Evolutionary conservation across 495 filamentous ascomycete species (phyloP).

Genomic region (Neurospora sp.): DNA sequence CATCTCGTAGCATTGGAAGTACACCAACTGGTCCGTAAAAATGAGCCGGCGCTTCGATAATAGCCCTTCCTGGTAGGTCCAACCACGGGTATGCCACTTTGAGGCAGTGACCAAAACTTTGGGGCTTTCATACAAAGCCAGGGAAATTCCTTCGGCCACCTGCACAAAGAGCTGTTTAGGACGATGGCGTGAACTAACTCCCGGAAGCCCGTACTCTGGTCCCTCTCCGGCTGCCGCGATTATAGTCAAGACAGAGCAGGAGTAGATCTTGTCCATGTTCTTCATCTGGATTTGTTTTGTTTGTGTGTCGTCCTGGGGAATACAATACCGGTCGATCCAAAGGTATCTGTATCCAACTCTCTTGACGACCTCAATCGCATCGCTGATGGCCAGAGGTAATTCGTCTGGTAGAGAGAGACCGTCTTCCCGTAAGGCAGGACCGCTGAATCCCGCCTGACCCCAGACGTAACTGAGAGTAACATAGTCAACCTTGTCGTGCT

Average conservation of each 20-base stretch:
- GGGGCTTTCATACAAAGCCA: neutral
- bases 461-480: neutral
- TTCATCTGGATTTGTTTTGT: conserved; percentile 14
- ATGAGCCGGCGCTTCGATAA: conserved; percentile 18
- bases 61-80: conserved; percentile 35
- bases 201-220: conserved; percentile 15
- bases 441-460: neutral
- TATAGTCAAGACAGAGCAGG: conserved; percentile 9
- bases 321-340: conserved; percentile 19
- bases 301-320: conserved; percentile 6
- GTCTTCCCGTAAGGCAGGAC: neutral
- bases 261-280: conserved; percentile 19
- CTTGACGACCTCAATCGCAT: neutral
- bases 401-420: neutral
- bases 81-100: conserved; percentile 28
- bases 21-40: conserved; percentile 18
- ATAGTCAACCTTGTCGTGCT: neutral
- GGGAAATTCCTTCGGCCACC: neutral
- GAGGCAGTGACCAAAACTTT: conserved; percentile 4
- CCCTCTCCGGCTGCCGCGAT: conserved; percentile 15
- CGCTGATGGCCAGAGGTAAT: neutral
- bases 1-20: conserved; percentile 27
- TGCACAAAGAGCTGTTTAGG: neutral
- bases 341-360: conserved; percentile 11
- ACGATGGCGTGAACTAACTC: conserved; percentile 6